These are phyloP conservation scores for Aspergillus japonicus DNA, from an alignment of 2,329 filamentous ascomycete genomes.

Conservation along the genomic window DNA sequence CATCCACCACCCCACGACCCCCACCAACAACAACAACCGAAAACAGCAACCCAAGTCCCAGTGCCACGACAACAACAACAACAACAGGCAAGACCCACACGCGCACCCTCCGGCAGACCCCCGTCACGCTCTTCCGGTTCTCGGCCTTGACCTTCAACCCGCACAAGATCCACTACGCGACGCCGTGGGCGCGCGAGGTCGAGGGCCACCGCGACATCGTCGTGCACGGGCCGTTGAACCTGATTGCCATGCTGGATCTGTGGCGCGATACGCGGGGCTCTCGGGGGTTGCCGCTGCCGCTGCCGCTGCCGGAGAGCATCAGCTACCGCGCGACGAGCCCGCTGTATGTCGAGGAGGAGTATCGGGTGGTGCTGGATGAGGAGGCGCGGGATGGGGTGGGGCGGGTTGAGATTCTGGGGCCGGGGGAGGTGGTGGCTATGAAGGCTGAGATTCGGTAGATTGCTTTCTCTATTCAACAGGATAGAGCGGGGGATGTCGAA, in stretches of 20 bases:
- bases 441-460: conserved; percentile 35
- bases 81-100: conserved; percentile 24
- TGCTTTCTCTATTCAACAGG: no score
- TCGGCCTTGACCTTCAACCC: conserved; percentile 47
- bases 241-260: conserved; percentile 45
- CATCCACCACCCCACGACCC: conserved; percentile 11
- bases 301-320: conserved; percentile 47
- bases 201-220: conserved; percentile 46
- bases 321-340: conserved; percentile 51
- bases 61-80: conserved; percentile 20
- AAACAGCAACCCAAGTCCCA: conserved; percentile 1
- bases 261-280: conserved; percentile 40
- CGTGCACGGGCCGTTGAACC: conserved; percentile 46
- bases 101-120: conserved; percentile 37
- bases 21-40: conserved; percentile 4
- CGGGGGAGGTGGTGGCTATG: conserved; percentile 35
- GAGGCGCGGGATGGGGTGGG: conserved; percentile 31
- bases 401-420: conserved; percentile 36
- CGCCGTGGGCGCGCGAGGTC: conserved; percentile 44
- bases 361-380: conserved; percentile 43
- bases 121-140: conserved; percentile 45
- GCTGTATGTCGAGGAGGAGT: conserved; percentile 50
- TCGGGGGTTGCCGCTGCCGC: conserved; percentile 10
- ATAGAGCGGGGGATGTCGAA: no score
- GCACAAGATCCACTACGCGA: conserved; percentile 47